phyloP scores from a whole-genome alignment of 2,329 filamentous ascomycete genomes.

The Trematosphaeria pertusa region DNA sequence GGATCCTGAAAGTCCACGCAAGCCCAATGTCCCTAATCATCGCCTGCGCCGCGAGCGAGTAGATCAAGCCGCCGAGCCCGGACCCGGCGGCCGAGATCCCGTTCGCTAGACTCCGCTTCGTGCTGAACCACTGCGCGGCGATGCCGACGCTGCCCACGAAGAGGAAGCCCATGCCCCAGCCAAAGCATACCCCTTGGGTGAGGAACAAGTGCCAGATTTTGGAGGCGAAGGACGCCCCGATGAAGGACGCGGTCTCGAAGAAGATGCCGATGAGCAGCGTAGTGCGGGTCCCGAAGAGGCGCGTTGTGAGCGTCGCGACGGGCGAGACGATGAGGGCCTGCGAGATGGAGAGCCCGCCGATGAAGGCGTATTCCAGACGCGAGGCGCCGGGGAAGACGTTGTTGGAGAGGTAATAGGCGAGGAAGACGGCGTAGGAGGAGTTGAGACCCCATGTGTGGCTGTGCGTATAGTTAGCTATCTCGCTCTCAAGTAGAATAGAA shows the following conservation, averaged over 20 bases:
- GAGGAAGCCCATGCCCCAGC: constrained; percentile 78
- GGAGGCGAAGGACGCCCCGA: constrained; percentile 72
- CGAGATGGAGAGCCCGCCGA: constrained; percentile 74
- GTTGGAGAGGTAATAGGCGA: constrained; percentile 72
- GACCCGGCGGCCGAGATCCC: constrained; percentile 72
- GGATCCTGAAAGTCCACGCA: constrained; percentile 70
- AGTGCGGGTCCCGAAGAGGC: constrained; percentile 67
- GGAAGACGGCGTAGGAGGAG: constrained; percentile 73
- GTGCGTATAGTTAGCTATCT: constrained; percentile 41
- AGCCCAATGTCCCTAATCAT: constrained; percentile 71
- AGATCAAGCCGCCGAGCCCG: constrained; percentile 76
- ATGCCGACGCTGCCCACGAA: constrained; percentile 74
- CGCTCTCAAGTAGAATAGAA: too few species aligned
- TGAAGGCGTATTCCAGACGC: constrained; percentile 74
- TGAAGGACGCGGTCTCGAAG: constrained; percentile 69
- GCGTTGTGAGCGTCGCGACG: constrained; percentile 67
- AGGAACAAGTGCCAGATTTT: constrained; percentile 79
- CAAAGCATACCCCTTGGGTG: constrained; percentile 76
- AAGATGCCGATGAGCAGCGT: constrained; percentile 70
- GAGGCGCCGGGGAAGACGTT: constrained; percentile 69
- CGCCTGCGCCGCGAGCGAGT: constrained; percentile 70
- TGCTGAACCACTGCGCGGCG: constrained; percentile 77
- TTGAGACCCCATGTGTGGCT: constrained; percentile 78
- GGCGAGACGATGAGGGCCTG: constrained; percentile 73
- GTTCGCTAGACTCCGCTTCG: constrained; percentile 72